phyloP scores from a whole-genome alignment of 1,284 basidiomycete genomes.

The Ustilago sp. region DNA sequence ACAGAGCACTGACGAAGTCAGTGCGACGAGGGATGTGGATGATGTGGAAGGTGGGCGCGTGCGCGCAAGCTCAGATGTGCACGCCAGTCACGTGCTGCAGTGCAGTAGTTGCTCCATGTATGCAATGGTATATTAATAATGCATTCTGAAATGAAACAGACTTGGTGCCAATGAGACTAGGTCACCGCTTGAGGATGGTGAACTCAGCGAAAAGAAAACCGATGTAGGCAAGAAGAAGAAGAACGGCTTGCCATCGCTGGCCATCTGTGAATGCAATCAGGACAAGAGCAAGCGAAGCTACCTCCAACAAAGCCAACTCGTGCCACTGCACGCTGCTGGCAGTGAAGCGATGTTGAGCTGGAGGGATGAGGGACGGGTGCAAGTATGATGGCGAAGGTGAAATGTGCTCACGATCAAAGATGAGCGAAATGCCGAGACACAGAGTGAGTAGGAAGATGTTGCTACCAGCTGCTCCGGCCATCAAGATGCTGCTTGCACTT shows the following conservation, averaged over 20 bases:
- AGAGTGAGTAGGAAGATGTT: conserved; percentile 69
- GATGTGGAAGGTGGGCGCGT: too few relatives aligned
- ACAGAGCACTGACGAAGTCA: too few relatives aligned
- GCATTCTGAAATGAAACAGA: not conserved
- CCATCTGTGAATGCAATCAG: conserved; percentile 51
- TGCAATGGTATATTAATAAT: conserved; percentile 5
- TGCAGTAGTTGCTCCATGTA: not conserved
- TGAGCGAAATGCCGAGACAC: conserved; percentile 65
- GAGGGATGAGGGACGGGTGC: not conserved
- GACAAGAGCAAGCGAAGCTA: conserved; percentile 44
- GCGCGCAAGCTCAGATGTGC: too few relatives aligned
- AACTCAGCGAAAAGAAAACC: conserved; percentile 54
- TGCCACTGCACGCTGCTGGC: conserved; percentile 43
- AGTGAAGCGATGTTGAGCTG: conserved; percentile 13
- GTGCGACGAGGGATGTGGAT: too few relatives aligned
- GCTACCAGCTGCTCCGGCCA: conserved; percentile 67
- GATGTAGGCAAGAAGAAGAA: conserved; percentile 47
- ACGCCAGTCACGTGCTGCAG: too few relatives aligned
- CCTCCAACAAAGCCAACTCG: conserved; percentile 36
- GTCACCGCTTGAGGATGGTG: conserved; percentile 38
- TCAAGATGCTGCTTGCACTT: conserved; percentile 62
- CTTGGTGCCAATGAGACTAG: not conserved
- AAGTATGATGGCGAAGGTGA: not conserved
- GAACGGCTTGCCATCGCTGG: conserved; percentile 43
- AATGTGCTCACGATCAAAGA: conserved; percentile 29